Evolutionary conservation across 2,329 filamentous ascomycete species (phyloP), one percentile per base, ranked within the genome.

Genomic region (Chrysoporthe deuterocubensis): DNA sequence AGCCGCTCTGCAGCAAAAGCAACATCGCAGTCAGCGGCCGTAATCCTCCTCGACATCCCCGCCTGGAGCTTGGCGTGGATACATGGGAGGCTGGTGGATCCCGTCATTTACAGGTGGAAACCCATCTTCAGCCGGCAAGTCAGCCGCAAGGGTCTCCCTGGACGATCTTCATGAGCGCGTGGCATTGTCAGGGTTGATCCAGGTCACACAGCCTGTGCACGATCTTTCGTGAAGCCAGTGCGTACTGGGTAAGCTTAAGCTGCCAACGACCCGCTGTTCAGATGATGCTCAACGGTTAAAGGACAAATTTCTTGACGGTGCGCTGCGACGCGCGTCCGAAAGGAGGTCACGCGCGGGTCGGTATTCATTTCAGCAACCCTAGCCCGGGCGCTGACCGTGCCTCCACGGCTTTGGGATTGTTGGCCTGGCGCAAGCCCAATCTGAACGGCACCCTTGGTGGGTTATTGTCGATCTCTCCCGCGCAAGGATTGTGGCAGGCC

Each of bases 101-200:
- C 8, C 43, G 42, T 61, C 59, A 48, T 61, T 42, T 61, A 48
- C 59, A 34, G 8, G 59, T 60, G 57, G 57, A 44, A 26, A 60
- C 21, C 11, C 57, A 32, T 44, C 40, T 60, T 42, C 57, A 42
- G 21, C 34, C 57, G 42, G 21, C 50, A 54, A 54, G 50, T 26
- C 50, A 54, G 21, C 50, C 32, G 13, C 50, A 54, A 54, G 50
- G 50, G 50, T 26, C 50, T 54, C 50, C 50, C 50, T 54, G 50
- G 32, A 7, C 1, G 50, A 32, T 54, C 50, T 7, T 54, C 21
- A 32, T 54, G 50, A 54, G 50, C 50, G 50, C 50, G 50, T 54
- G 50, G 50, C 50, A 54, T 34, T 13, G 13, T 34, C 50, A 54
- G 50, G 50, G 50, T 54, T 54, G 21, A 32, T 34, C 50, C 50